Conservation (phyloP, 345 rosid species). For the Citrus medica region DNA sequence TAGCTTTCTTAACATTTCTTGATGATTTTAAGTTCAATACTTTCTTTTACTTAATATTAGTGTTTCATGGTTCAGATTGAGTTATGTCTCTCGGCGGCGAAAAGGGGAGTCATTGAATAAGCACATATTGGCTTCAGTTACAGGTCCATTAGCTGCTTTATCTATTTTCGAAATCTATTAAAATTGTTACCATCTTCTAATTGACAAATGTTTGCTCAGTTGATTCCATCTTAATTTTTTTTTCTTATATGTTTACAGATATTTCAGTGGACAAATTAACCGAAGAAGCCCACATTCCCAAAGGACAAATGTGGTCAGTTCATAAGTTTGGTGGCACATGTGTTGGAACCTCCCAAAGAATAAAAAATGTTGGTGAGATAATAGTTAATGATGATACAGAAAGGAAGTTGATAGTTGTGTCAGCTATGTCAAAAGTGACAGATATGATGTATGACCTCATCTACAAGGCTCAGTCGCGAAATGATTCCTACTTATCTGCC, state of each 20-base stretch:
- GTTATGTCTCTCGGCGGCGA: slow-evolving; percentile 23
- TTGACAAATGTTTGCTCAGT: not conserved
- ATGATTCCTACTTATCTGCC: slow-evolving; percentile 75
- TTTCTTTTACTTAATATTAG: not conserved
- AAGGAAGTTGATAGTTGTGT: slow-evolving; percentile 73
- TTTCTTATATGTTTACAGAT: slow-evolving; percentile 32
- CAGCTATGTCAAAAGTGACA: slow-evolving; percentile 98
- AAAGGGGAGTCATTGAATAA: slow-evolving; percentile 32
- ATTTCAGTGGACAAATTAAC: slow-evolving; percentile 39
- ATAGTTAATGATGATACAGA: too few relatives aligned
- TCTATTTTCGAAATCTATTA: not conserved
- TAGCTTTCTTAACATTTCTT: not conserved
- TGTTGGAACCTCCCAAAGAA: slow-evolving; percentile 61
- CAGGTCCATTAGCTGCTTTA: slow-evolving; percentile 39
- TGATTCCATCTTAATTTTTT: not conserved
- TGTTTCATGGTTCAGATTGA: slow-evolving; percentile 28
- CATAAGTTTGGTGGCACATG: slow-evolving; percentile 99
- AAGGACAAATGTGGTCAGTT: slow-evolving; percentile 82
- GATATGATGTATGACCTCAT: slow-evolving; percentile 98
- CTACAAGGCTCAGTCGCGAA: slow-evolving; percentile 77
- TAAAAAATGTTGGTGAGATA: too few relatives aligned
- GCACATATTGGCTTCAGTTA: slow-evolving; percentile 39
- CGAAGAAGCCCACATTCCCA: slow-evolving; percentile 51
- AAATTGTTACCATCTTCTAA: not conserved
- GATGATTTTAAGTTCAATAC: not conserved